Evolutionary conservation across 2,329 filamentous ascomycete genomes (phyloP), one percentile per base, ranked within the genome.

Genomic region (Endothia cerciana): DNA sequence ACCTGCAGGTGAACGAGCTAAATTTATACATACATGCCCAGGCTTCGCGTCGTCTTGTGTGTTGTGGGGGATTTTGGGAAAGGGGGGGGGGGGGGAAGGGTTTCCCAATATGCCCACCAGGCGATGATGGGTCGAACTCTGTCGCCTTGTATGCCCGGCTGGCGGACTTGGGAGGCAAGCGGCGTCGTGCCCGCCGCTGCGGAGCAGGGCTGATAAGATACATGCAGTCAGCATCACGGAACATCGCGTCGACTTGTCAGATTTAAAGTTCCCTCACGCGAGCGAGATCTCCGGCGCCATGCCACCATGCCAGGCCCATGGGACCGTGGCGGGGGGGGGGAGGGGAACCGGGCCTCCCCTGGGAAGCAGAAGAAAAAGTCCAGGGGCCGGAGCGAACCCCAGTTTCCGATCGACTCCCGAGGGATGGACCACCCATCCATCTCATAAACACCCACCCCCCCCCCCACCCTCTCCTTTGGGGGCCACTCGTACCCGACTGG

Each of bases 391-490:
- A 36, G 30, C 51, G 51, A 55, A 33, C 51, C 51, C 51, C 51
- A 55, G 51, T 36, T n/a, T n/a, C 51, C 47, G 51, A 55, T 36
- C 15, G 51, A 55, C 30, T 55, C 51, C 51, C 51, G 51, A 55
- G 30, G 51, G 51, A 19, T 36, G 22, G 8, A n/a, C 10, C 28
- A 36, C n/a, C n/a, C n/a, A n/a, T n/a, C n/a, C n/a, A n/a, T n/a
- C n/a, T n/a, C n/a, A n/a, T n/a, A n/a, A n/a, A n/a, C n/a, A n/a
- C n/a, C n/a, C n/a, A n/a, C n/a, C n/a, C n/a, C n/a, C n/a, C n/a
- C n/a, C n/a, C n/a, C n/a, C n/a, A n/a, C 17, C 13, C 36, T 15
- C 25, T 10, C 30, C 30, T 55, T 30, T 36, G 17, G 51, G 51
- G 30, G 51, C 51, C 17, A n/a, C 30, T 22, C 51, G 30, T 28